A percentile compares a stretch with the other conserved stretches of the same genome.
Evolutionary conservation across 495 filamentous ascomycete genomes (phyloP).

Genomic region (Penicillium bialowiezense): DNA sequence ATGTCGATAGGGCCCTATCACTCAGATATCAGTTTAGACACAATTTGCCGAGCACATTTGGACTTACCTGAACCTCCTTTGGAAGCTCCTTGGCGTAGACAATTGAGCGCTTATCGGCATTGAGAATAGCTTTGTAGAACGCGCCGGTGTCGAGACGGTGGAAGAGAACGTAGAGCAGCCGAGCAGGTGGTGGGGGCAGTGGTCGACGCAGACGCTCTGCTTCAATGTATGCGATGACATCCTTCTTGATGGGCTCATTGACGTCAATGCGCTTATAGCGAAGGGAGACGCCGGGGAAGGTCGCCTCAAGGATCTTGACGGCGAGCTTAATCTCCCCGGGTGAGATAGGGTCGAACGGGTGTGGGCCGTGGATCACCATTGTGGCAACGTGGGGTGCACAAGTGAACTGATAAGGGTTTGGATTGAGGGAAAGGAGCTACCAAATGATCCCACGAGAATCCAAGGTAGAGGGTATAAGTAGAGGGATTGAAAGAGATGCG

Average conservation of each 20-base stretch:
- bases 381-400: background rate
- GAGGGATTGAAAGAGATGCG: background rate
- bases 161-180: slow-evolving; percentile 40
- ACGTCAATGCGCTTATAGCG: slow-evolving; percentile 42
- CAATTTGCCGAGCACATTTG: background rate
- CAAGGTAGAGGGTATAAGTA: background rate
- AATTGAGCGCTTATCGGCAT: slow-evolving; percentile 30
- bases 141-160: slow-evolving; percentile 38
- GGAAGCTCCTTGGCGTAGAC: slow-evolving; percentile 39
- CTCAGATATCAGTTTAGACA: slow-evolving; percentile 5
- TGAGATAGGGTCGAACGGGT: slow-evolving; percentile 43
- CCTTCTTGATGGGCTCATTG: slow-evolving; percentile 38
- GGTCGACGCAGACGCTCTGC: slow-evolving; percentile 35
- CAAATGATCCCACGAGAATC: background rate
- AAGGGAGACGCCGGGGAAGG: slow-evolving; percentile 32
- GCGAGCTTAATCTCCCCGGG: slow-evolving; percentile 40
- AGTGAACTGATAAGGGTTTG: background rate
- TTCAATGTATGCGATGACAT: slow-evolving; percentile 38
- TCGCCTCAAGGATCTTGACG: slow-evolving; percentile 33
- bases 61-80: slow-evolving; percentile 37
- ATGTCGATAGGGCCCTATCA: slow-evolving; percentile 37
- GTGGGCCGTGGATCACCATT: slow-evolving; percentile 19
- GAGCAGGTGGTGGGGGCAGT: slow-evolving; percentile 29
- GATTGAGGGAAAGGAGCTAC: background rate
- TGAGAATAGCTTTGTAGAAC: slow-evolving; percentile 37